Evolutionary conservation across 116 monocot species (phyloP).

Genomic region (Thalassia testudinum): DNA sequence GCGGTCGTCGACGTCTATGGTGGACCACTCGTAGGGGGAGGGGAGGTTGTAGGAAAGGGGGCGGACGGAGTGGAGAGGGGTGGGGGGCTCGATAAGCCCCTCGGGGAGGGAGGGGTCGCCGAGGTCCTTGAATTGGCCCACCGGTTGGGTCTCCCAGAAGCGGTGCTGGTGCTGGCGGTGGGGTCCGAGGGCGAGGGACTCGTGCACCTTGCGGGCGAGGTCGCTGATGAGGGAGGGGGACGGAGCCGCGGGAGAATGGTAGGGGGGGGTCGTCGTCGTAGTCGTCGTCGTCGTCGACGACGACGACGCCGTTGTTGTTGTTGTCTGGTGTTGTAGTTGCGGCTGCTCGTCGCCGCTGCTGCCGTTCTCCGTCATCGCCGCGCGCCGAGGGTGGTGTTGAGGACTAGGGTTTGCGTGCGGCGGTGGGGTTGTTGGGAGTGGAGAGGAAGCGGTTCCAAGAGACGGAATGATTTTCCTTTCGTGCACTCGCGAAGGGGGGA

Average conservation of each 20-base stretch:
- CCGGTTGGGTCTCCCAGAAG: conserved; percentile 89
- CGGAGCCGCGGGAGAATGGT: background rate
- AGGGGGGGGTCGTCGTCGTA: background rate
- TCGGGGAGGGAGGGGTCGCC: conserved; percentile 30
- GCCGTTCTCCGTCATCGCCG: too few relatives aligned
- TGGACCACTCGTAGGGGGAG: conserved; percentile 57
- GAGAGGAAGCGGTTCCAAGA: too few relatives aligned
- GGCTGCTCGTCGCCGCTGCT: background rate
- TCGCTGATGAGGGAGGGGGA: conserved; percentile 11
- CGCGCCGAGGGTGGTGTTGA: too few relatives aligned
- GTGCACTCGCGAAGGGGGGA: too few relatives aligned
- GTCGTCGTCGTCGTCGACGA: background rate
- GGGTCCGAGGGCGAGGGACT: conserved; percentile 13
- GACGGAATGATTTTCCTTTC: too few relatives aligned
- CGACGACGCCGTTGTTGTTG: too few relatives aligned
- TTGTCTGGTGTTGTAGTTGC: too few relatives aligned
- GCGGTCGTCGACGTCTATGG: conserved; percentile 46
- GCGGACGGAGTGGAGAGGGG: conserved; percentile 39
- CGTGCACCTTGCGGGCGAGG: conserved; percentile 31
- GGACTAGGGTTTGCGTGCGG: too few relatives aligned
- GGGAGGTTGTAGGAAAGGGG: conserved; percentile 58
- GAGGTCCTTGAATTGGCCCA: conserved; percentile 55
- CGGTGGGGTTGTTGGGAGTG: too few relatives aligned
- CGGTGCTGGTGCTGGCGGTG: conserved; percentile 12
- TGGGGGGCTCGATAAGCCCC: conserved; percentile 52